These are phyloP conservation scores for Gossypium anomalum DNA, from an alignment of 345 rosid species.

Conservation along the genomic window DNA sequence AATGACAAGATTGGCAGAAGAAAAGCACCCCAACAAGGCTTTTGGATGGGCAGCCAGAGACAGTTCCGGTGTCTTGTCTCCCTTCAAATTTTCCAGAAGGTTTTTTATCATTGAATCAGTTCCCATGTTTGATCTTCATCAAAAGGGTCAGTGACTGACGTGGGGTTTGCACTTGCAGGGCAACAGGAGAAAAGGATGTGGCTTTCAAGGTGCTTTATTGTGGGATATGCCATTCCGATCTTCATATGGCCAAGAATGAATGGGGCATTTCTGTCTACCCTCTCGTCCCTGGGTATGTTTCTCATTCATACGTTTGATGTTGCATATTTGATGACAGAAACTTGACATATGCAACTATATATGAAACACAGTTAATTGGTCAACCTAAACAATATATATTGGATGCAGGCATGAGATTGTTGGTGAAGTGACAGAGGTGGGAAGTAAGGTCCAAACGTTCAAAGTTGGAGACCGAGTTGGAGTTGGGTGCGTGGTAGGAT, in stretches of 20 bases:
- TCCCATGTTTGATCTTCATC: background rate
- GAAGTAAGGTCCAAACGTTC: slow-evolving; percentile 43
- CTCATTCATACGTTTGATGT: too few relatives aligned
- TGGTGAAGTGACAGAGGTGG: slow-evolving; percentile 55
- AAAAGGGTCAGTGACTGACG: too few relatives aligned
- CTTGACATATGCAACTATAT: too few relatives aligned
- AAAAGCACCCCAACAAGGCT: slow-evolving; percentile 28
- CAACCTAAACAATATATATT: too few relatives aligned
- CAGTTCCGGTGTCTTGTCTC: slow-evolving; percentile 40
- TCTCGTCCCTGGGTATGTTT: slow-evolving; percentile 46
- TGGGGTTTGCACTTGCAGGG: slow-evolving; percentile 21
- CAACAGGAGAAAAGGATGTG: slow-evolving; percentile 32
- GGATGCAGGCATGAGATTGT: slow-evolving; percentile 38
- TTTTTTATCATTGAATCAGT: background rate
- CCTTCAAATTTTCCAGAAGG: slow-evolving; percentile 48
- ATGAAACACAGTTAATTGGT: too few relatives aligned
- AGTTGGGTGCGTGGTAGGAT: slow-evolving; percentile 46
- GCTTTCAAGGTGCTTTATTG: slow-evolving; percentile 25
- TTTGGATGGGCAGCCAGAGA: slow-evolving; percentile 54
- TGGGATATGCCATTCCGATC: slow-evolving; percentile 53
- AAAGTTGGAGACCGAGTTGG: slow-evolving; percentile 55
- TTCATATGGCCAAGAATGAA: slow-evolving; percentile 38
- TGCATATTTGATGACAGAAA: too few relatives aligned
- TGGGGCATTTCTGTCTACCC: slow-evolving; percentile 49
- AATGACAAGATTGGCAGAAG: slow-evolving; percentile 25